A percentile compares a stretch with the other conserved stretches of the same genome.
phyloP scores from a whole-genome alignment of 2,329 filamentous ascomycete genomes.

The Calonectria pteridis region DNA sequence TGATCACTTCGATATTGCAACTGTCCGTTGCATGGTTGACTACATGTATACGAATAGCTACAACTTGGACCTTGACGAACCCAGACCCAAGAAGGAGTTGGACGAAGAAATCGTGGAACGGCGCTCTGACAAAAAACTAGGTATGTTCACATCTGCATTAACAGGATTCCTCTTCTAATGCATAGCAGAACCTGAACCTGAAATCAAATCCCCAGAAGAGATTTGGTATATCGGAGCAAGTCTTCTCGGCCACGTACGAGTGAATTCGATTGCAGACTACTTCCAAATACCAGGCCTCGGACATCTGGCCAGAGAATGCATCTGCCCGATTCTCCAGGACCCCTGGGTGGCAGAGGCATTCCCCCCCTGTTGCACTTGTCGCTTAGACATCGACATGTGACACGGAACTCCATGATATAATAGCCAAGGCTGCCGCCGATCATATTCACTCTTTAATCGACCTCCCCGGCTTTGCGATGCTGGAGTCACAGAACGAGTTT shows the following conservation, averaged over 20 bases:
- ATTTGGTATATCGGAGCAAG: not conserved
- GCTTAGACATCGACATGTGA: slow-evolving; percentile 1
- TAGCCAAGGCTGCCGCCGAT: not conserved
- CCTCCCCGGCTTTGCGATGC: not conserved
- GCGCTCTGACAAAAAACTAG: not conserved
- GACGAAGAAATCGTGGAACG: not conserved
- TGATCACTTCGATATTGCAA: not conserved
- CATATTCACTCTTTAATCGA: not conserved
- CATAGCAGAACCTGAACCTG: not conserved
- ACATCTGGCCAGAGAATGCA: slow-evolving; percentile 22
- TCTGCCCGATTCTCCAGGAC: slow-evolving; percentile 10
- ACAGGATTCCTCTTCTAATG: not conserved
- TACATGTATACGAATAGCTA: not conserved
- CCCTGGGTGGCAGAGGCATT: not conserved
- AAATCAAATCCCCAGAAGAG: not conserved
- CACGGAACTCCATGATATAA: not conserved
- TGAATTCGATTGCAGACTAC: slow-evolving; percentile 40
- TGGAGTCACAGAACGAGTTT: not conserved
- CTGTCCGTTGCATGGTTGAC: not conserved
- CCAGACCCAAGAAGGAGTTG: not conserved
- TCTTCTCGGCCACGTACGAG: slow-evolving; percentile 31
- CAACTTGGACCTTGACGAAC: not conserved
- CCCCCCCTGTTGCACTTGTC: not conserved
- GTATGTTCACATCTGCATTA: not conserved
- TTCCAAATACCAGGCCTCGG: slow-evolving; percentile 32